Percentiles rank a stretch among this genome's conserved stretches.
Conservation (phyloP, 176 grass and related monocot genomes). For the Carex myosuroides region DNA sequence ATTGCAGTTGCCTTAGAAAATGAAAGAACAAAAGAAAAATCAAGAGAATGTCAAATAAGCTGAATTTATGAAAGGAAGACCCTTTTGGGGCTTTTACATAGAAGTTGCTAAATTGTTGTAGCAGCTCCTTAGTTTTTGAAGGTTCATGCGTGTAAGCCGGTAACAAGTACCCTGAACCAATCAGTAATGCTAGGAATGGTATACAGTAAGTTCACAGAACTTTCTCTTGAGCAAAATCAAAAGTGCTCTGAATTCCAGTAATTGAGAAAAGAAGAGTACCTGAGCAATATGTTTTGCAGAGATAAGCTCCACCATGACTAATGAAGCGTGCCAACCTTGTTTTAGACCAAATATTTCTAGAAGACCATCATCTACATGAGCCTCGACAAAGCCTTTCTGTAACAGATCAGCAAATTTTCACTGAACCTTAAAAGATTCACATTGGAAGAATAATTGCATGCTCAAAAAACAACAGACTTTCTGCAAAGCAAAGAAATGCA, state of each 20-base stretch:
- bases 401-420: not conserved
- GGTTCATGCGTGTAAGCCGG: not conserved
- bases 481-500: not conserved
- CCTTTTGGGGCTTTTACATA: not conserved
- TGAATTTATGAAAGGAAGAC: not conserved
- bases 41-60: not conserved
- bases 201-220: not conserved
- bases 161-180: not conserved
- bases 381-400: constrained; percentile 95
- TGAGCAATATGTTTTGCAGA: constrained; percentile 98
- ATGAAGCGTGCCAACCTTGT: constrained; percentile 99
- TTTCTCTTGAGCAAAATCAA: not conserved
- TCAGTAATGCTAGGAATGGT: not conserved
- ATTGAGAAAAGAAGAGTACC: constrained; percentile 32
- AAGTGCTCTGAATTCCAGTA: not conserved
- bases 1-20: constrained; percentile 73
- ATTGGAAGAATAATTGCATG: not conserved
- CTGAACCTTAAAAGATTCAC: not conserved
- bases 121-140: not conserved
- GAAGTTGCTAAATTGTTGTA: not conserved
- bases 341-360: constrained; percentile 99
- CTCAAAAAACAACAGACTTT: not conserved
- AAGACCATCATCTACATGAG: constrained; percentile 80
- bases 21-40: not conserved
- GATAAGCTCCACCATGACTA: constrained; percentile 99